Evolutionary conservation across 2,329 filamentous ascomycete species (phyloP).

Genomic region (Fusarium brachygibbosum): DNA sequence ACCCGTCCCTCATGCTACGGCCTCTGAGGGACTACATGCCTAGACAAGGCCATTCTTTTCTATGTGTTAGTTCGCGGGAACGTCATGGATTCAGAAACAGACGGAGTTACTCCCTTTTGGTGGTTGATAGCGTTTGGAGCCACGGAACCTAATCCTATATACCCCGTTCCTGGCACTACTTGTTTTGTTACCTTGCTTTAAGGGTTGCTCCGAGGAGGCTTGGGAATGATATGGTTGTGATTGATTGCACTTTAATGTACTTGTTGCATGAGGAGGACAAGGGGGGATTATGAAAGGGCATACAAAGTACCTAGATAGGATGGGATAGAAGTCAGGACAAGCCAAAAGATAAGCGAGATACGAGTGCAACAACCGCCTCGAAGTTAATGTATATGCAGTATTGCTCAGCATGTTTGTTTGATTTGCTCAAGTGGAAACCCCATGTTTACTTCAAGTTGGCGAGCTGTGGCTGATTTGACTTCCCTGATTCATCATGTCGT

Average conservation of each 20-base stretch:
- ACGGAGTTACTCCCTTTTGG: slow-evolving; percentile 43
- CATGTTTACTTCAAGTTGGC: slow-evolving; percentile 6
- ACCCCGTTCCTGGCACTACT: slow-evolving; percentile 47
- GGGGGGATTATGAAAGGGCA: slow-evolving; percentile 10
- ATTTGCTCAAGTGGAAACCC: slow-evolving; percentile 9
- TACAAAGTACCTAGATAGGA: background rate
- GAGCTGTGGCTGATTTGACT: slow-evolving; percentile 18
- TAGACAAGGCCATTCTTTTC: slow-evolving; percentile 42
- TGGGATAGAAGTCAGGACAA: slow-evolving; percentile 13
- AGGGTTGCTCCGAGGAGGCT: slow-evolving; percentile 20
- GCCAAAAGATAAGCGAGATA: slow-evolving; percentile 22
- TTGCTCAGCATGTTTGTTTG: slow-evolving; percentile 2
- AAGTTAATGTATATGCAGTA: slow-evolving; percentile 37
- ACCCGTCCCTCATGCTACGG: slow-evolving; percentile 45
- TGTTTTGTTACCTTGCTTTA: slow-evolving; percentile 39
- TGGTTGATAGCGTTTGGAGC: slow-evolving; percentile 43
- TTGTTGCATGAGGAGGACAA: slow-evolving; percentile 28
- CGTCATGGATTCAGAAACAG: slow-evolving; percentile 40
- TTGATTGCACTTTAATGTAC: slow-evolving; percentile 28
- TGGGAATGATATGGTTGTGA: slow-evolving; percentile 34
- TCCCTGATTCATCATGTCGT: slow-evolving; percentile 23
- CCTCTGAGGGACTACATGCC: slow-evolving; percentile 46
- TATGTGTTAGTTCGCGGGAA: slow-evolving; percentile 39
- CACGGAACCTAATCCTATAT: slow-evolving; percentile 50
- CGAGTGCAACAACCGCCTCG: slow-evolving; percentile 26